Evolutionary conservation across 441 rosid species (phyloP), one percentile per base, ranked within the genome.

Genomic region (Populus hybrid): DNA sequence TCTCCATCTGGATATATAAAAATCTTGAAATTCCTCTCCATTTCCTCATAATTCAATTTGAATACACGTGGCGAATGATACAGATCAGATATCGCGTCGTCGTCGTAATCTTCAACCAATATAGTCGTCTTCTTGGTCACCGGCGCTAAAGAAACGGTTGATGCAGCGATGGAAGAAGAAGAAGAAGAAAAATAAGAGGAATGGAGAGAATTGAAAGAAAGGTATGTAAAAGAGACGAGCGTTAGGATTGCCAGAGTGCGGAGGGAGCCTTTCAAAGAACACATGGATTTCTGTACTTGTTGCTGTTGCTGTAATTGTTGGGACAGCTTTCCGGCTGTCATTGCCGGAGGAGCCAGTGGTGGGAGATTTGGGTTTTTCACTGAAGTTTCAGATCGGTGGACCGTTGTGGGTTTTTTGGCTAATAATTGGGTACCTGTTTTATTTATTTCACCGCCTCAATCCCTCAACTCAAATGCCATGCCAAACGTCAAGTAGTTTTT

Each of bases 1-100:
- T 95, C 98, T n/a, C 99, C 99, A 69, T 95, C 99, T 0, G 97
- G 95, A 77, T 95, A 95, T 14, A 95, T 85, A 75, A 82, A 95
- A 74, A 95, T 91, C 88, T 88, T 92, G 87, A 94, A 95, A 32
- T 82, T 81, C 79, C 30, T 84, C 91, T 90, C 97, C 98, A 95
- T 95, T 81, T 90, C 95, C 36, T 83, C 86, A 84, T 88, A 94
- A 82, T 90, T 91, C 81, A 87, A 76, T 32, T 83, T 83, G 80
- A 93, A 94, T 18, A 89, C 78, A 76, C 82, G 84, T 70, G 94
- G 92, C 9, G 88, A 85, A 76, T 96, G 92, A 84, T 89, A 91
- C n/a, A 91, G 81, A 84, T 90, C 90, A 74, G 90, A 66, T 1
- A 86, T 73, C 20, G 77, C 89, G 32, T 77, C 85, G 3, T 57